Conservation (phyloP, 768 basidiomycete genomes). For the Lactarius tabidus region DNA sequence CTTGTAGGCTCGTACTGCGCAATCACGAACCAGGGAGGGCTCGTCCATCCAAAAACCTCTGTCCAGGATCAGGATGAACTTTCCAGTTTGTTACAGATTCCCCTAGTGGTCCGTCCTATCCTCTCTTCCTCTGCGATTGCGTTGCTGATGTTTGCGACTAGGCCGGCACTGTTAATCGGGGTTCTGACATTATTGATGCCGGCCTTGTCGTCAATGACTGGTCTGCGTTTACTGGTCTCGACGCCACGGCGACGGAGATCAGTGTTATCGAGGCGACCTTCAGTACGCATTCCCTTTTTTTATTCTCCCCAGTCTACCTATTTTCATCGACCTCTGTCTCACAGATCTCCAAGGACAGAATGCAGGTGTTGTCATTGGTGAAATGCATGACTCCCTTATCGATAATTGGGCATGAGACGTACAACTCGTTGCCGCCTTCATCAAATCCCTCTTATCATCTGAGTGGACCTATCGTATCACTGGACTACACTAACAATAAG, state of each 20-base stretch:
- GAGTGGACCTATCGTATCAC: no score
- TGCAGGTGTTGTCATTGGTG: conserved; percentile 50
- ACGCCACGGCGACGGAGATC: conserved; percentile 99
- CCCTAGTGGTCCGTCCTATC: conserved; percentile 72
- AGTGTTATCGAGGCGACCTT: conserved; percentile 97
- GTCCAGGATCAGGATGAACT: conserved; percentile 97
- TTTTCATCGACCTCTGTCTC: not conserved
- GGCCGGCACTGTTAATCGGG: conserved; percentile 98
- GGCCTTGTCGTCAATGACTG: conserved; percentile 98
- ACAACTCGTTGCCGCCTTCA: not conserved
- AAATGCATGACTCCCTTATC: conserved; percentile 57
- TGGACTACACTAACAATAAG: no score
- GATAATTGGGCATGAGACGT: conserved; percentile 76
- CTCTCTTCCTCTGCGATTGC: not conserved
- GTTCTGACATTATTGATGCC: conserved; percentile 96
- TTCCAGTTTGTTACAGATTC: conserved; percentile 88
- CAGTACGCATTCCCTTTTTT: conserved; percentile 56
- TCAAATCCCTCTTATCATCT: not conserved
- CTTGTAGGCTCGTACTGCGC: conserved; percentile 95
- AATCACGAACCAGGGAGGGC: conserved; percentile 93
- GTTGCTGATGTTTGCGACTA: conserved; percentile 31
- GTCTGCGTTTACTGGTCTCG: conserved; percentile 98
- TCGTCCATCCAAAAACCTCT: conserved; percentile 97
- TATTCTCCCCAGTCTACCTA: conserved; percentile 1
- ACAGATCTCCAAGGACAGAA: conserved; percentile 56